Evolutionary conservation across 768 basidiomycete genomes (phyloP).

Genomic region (Podaxis mareebaensis): DNA sequence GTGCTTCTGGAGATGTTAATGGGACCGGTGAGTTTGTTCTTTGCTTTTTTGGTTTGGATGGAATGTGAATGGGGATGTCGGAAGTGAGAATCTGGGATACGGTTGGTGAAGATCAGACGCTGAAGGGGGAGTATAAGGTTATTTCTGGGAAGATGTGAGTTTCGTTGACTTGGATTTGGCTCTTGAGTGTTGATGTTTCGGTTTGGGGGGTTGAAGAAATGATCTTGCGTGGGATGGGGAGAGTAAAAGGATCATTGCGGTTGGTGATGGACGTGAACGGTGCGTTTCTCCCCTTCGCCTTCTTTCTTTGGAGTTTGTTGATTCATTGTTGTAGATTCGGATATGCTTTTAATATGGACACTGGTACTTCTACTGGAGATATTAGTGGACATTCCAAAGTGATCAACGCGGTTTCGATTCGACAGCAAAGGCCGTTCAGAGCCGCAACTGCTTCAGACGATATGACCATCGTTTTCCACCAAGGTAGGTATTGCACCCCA

Average conservation of each 20-base stretch:
- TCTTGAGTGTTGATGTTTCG: neutral
- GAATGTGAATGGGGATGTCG: neutral
- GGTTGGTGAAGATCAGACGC: conserved; percentile 76
- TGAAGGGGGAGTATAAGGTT: conserved; percentile 82
- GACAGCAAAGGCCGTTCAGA: conserved; percentile 86
- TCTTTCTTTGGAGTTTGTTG: neutral
- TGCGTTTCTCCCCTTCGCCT: conserved; percentile 29
- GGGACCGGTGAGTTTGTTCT: conserved; percentile 64
- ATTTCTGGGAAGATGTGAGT: conserved; percentile 73
- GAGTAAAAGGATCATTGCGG: conserved; percentile 93
- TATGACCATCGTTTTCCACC: conserved; percentile 76
- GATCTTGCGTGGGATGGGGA: conserved; percentile 97
- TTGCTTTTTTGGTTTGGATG: neutral
- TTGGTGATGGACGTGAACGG: conserved; percentile 92
- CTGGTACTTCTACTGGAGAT: conserved; percentile 83
- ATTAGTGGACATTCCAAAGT: conserved; percentile 89
- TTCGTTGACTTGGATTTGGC: neutral
- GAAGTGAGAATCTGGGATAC: conserved; percentile 92
- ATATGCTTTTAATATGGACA: conserved; percentile 81
- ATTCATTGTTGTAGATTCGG: conserved; percentile 60
- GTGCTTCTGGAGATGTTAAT: conserved; percentile 82
- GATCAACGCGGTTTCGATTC: conserved; percentile 87
- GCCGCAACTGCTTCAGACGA: conserved; percentile 91
- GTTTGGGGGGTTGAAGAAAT: conserved; percentile 49
- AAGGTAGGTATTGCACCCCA: conserved; percentile 44